Evolutionary conservation across 2,329 filamentous ascomycete genomes (phyloP).

Genomic region (Diaporthe sp.): DNA sequence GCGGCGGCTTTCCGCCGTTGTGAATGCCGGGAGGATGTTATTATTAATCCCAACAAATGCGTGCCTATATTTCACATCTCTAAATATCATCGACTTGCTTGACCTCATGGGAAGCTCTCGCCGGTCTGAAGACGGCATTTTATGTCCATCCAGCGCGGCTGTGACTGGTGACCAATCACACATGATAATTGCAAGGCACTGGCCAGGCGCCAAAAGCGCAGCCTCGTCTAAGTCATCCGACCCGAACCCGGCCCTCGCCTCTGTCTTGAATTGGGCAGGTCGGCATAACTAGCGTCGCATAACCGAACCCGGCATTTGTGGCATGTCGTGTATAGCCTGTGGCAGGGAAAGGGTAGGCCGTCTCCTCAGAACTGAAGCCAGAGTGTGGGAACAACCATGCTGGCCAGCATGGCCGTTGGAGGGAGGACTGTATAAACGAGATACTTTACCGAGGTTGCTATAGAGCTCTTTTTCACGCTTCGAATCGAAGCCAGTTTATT

Average conservation of each 20-base stretch:
- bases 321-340: neutral
- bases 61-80: neutral
- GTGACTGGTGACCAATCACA: neutral
- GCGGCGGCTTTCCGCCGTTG: neutral
- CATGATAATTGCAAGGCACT: neutral
- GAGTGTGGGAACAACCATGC: neutral
- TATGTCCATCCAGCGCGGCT: neutral
- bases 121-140: neutral
- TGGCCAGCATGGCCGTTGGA: neutral
- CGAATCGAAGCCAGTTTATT: too few relatives aligned
- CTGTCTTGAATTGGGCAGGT: neutral
- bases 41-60: neutral
- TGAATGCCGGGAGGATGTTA: neutral
- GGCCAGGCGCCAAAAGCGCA: neutral
- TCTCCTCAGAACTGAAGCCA: neutral
- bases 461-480: too few relatives aligned
- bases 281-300: neutral
- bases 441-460: too few relatives aligned
- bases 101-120: neutral
- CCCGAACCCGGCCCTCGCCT: neutral
- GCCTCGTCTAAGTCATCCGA: constrained; percentile 12
- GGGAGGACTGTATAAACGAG: neutral
- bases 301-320: neutral
- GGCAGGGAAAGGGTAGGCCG: neutral
- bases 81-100: neutral